phyloP scores from a whole-genome alignment of 2,329 filamentous ascomycete genomes.

The Epichloe bromicola region DNA sequence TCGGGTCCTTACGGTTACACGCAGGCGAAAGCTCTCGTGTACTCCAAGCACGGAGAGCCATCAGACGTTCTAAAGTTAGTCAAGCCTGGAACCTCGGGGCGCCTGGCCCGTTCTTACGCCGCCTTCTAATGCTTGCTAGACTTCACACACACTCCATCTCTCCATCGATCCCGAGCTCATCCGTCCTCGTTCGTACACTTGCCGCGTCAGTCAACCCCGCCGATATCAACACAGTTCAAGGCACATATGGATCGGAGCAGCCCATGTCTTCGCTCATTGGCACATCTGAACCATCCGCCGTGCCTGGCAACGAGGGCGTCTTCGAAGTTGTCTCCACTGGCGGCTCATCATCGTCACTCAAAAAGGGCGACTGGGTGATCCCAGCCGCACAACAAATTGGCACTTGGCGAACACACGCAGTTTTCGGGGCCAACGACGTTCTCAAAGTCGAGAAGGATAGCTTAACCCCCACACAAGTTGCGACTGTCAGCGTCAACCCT shows the following conservation, averaged over 20 bases:
- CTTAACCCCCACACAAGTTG: conserved; percentile 63
- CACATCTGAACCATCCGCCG: conserved; percentile 60
- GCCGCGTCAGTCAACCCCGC: conserved; percentile 91
- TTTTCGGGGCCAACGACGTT: conserved; percentile 44
- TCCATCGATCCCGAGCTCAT: conserved; percentile 49
- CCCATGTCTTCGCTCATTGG: conserved; percentile 64
- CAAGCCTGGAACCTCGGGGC: no score
- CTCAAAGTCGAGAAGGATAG: conserved; percentile 60
- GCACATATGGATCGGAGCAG: conserved; percentile 82
- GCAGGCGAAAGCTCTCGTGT: conserved; percentile 71
- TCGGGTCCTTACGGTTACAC: conserved; percentile 66
- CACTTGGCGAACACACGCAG: conserved; percentile 88
- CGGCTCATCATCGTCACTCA: conserved; percentile 37
- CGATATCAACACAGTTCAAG: conserved; percentile 96
- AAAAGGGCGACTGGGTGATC: conserved; percentile 85
- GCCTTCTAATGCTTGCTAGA: conserved; percentile 20
- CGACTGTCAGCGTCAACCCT: conserved; percentile 84
- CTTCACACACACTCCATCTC: conserved; percentile 68
- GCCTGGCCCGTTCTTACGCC: background rate
- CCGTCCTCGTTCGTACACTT: conserved; percentile 72
- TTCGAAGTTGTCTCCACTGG: conserved; percentile 75
- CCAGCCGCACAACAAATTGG: conserved; percentile 74
- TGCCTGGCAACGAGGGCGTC: conserved; percentile 83
- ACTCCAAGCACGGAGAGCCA: conserved; percentile 63
- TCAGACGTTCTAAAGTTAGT: conserved; percentile 51